Base-by-base conservation (phyloP, 169 alveolate species). In the Perkinsus olseni region DNA sequence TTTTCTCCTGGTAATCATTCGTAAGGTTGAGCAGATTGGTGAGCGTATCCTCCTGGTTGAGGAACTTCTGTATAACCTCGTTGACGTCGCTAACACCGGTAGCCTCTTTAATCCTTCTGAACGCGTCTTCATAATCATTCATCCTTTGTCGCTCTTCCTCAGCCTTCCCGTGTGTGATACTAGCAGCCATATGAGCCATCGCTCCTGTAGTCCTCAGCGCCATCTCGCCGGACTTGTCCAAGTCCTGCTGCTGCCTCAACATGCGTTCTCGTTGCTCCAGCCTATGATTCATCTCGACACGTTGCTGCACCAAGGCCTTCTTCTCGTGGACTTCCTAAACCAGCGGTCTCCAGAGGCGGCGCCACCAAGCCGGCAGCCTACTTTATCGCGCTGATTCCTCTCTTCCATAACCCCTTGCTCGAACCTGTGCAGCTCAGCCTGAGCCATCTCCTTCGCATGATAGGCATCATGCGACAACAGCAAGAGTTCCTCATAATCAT, bases 391-490 rank as follows among this genome's bases (percentile, higher is more conserved):
- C 92, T 95, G 95, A 95, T 95, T 93, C 90, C 97, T 95, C 94
- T 94, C 97, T 92, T 94, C 95, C 94, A 96, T 96, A 39, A 96
- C 94, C 51, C 97, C 95, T 93, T 95, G 96, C 93, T 97, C 97
- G 95, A 96, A 97, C 93, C 97, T 96, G 93, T 96, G 97, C 74
- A 96, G 92, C 94, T 98, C 98, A 4, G 98, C 98, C 94, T 97
- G 97, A 28, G 98, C 98, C 94, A 97, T 94, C 95, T 98, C 98
- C 93, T 96, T 96, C 38, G 98, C 98, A 94, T 98, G 98, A n/a
- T 96, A 96, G 91, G 98, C 99, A 94, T 97, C 99, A 94, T 97
- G 98, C 38, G 96, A 94, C 50, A 97, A 93, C 36, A 96, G 91
- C 90, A 97, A 96, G 31, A 98, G 95, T 93, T 98, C 98, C 95